phyloP scores from a whole-genome alignment of 2,329 filamentous ascomycete genomes.

The Monilinia vaccinii-corymbosi region DNA sequence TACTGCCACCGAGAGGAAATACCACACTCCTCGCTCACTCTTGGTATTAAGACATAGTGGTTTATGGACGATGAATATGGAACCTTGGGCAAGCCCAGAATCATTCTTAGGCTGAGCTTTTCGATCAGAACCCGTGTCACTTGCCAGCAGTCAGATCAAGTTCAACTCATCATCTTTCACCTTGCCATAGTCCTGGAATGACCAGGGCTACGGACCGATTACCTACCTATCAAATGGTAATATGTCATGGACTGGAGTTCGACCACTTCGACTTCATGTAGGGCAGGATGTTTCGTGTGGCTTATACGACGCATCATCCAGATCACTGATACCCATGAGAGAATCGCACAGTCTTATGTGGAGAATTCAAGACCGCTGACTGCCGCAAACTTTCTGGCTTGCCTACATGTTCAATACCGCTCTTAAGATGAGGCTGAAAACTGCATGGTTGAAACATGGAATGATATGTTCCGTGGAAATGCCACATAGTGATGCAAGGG shows the following conservation, averaged over 20 bases:
- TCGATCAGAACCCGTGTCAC: not conserved
- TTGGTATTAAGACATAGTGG: not conserved
- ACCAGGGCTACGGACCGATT: slow-evolving; percentile 1
- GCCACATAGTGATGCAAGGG: not conserved
- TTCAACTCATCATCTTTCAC: not conserved
- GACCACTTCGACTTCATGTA: not conserved
- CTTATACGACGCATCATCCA: not conserved
- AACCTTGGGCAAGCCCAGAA: not conserved
- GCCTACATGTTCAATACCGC: not conserved
- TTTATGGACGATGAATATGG: not conserved
- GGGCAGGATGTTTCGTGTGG: not conserved
- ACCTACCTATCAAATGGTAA: not conserved
- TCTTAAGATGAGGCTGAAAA: not conserved
- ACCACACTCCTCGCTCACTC: not conserved
- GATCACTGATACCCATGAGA: not conserved
- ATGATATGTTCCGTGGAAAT: not conserved
- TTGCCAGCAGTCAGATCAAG: slow-evolving; percentile 1
- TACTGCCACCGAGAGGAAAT: not conserved
- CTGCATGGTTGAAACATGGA: not conserved
- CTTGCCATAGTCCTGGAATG: not conserved
- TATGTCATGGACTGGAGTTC: not conserved
- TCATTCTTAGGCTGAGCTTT: not conserved
- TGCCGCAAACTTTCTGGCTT: not conserved
- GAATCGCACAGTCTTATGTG: not conserved
- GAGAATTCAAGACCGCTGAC: not conserved